Evolutionary conservation across 2,329 filamentous ascomycete genomes (phyloP).

Genomic region (Botrytis fragariae): DNA sequence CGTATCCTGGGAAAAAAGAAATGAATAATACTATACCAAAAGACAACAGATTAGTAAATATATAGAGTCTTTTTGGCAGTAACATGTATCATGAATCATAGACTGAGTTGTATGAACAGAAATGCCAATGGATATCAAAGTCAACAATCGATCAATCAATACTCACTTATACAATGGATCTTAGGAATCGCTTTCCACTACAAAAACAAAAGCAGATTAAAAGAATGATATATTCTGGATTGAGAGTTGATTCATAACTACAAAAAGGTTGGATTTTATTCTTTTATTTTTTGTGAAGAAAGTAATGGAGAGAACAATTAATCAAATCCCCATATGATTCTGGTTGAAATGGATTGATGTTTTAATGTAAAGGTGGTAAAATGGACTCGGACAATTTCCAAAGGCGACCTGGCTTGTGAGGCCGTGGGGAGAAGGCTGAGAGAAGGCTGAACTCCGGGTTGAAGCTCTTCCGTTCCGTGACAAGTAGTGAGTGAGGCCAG

Average conservation of each 20-base stretch:
- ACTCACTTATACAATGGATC: conserved; percentile 34
- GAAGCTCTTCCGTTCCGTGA: not conserved
- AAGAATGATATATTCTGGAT: conserved; percentile 18
- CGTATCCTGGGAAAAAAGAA: conserved; percentile 29
- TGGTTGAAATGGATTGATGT: not conserved
- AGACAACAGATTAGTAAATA: conserved; percentile 4
- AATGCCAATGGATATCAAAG: not conserved
- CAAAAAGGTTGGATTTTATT: not conserved
- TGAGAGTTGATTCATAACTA: conserved; percentile 13
- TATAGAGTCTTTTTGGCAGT: not conserved
- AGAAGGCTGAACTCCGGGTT: not conserved
- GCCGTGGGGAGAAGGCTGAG: not conserved
- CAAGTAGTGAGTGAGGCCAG: not conserved
- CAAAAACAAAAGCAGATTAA: conserved; percentile 32
- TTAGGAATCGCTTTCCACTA: conserved; percentile 23
- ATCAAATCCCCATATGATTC: not conserved
- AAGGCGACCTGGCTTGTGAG: conserved; percentile 19
- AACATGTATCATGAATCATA: not conserved
- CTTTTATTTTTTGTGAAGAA: conserved; percentile 1
- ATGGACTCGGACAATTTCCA: conserved; percentile 4
- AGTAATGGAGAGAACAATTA: not conserved
- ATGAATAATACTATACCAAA: conserved; percentile 32
- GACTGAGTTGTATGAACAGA: not conserved
- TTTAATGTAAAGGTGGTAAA: not conserved
- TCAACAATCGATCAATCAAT: not conserved